phyloP scores from a whole-genome alignment of 2,329 filamentous ascomycete genomes.

The Exophiala aquamarina region DNA sequence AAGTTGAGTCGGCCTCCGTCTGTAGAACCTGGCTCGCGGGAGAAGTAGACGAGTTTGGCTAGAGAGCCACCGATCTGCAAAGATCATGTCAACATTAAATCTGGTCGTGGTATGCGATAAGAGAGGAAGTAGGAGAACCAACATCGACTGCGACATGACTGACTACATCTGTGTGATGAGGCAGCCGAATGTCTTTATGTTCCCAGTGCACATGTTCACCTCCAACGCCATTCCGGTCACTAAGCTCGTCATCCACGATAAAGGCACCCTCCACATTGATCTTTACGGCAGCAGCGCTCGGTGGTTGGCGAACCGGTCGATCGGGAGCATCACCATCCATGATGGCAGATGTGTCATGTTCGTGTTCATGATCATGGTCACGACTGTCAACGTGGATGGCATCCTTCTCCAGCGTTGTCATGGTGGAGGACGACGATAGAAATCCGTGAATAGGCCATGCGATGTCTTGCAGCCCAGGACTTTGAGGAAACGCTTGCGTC shows the following conservation, averaged over 20 bases:
- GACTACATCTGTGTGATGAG: slow-evolving; percentile 91
- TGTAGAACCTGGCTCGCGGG: slow-evolving; percentile 75
- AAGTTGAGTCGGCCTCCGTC: slow-evolving; percentile 93
- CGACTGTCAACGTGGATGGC: too few relatives aligned
- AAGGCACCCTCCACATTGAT: slow-evolving; percentile 98
- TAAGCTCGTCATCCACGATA: slow-evolving; percentile 80
- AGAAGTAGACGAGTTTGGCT: slow-evolving; percentile 96
- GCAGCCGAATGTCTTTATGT: slow-evolving; percentile 90
- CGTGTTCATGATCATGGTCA: neutral
- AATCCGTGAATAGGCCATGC: too few relatives aligned
- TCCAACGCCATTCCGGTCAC: slow-evolving; percentile 41
- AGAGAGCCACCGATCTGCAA: slow-evolving; percentile 87
- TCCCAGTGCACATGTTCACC: slow-evolving; percentile 63
- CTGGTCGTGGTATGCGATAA: neutral
- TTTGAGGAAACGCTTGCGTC: too few relatives aligned
- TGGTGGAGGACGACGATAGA: too few relatives aligned
- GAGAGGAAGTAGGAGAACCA: slow-evolving; percentile 40
- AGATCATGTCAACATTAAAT: slow-evolving; percentile 2
- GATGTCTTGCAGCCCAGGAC: too few relatives aligned
- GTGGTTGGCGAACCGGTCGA: slow-evolving; percentile 46
- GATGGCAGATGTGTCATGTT: slow-evolving; percentile 17
- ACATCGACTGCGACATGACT: slow-evolving; percentile 97
- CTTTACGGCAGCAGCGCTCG: slow-evolving; percentile 69
- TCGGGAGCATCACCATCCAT: slow-evolving; percentile 13
- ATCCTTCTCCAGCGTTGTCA: too few relatives aligned